Base-by-base conservation (phyloP, 208 protist genomes). In the Trypanosomatidae sp. region DNA sequence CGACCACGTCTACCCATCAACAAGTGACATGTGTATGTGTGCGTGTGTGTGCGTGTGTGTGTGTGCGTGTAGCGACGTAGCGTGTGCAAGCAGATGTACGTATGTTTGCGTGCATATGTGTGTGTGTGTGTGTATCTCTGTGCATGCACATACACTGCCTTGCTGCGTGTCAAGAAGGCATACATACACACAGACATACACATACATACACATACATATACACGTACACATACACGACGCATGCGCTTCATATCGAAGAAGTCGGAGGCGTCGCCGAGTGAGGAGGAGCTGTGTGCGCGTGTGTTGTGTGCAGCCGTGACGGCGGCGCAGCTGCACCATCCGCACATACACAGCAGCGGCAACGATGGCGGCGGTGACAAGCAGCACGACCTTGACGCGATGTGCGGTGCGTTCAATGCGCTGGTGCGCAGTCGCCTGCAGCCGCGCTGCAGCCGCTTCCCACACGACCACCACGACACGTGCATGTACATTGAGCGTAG, bases 1-100 rank as follows among this genome's bases (percentile, higher is more conserved):
- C 61, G 83, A 5, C 70, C 83, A 23, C 83, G 83, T 46, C 61
- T 88, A 47, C 78, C 83, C n/a, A 77, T 81, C 53, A 92, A 92
- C 61, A 88, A 88, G 61, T 92, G 66, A 55, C 6, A 23, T 13
- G 16, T 20, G n/a, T n/a, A n/a, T n/a, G n/a, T n/a, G n/a, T n/a
- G n/a, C n/a, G n/a, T n/a, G n/a, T n/a, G n/a, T n/a, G n/a, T n/a
- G n/a, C n/a, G n/a, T n/a, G n/a, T n/a, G n/a, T n/a, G n/a, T n/a
- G n/a, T n/a, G n/a, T n/a, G n/a, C n/a, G n/a, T n/a, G n/a, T n/a
- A n/a, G n/a, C n/a, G n/a, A n/a, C n/a, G n/a, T n/a, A n/a, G n/a
- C n/a, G n/a, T n/a, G n/a, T n/a, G n/a, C n/a, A n/a, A n/a, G n/a
- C n/a, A n/a, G n/a, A n/a, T n/a, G n/a, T n/a, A n/a, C n/a, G n/a